Evolutionary conservation across 108 stramenopile species (phyloP).

Genomic region (Fragilaria radians): DNA sequence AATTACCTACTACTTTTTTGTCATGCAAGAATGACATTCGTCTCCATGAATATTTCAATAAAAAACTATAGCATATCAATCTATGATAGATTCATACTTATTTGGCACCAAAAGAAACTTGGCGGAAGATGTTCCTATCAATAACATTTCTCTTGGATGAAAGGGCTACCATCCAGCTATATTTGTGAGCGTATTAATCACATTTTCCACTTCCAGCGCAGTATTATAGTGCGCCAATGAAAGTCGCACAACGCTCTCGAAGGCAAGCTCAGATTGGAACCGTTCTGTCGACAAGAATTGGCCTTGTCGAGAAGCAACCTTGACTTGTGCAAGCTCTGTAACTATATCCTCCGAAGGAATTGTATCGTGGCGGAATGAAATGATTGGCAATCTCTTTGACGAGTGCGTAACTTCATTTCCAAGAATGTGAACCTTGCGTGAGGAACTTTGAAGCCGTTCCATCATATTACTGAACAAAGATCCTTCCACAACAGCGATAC

Average conservation of each 20-base stretch:
- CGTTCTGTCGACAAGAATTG: conserved; percentile 56
- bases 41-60: too few relatives aligned
- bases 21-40: too few relatives aligned
- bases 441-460: conserved; percentile 3
- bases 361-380: conserved; percentile 47
- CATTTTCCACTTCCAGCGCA: conserved; percentile 40
- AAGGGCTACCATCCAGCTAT: conserved; percentile 60
- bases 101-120: too few relatives aligned
- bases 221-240: conserved; percentile 81
- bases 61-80: too few relatives aligned
- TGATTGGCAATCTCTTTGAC: conserved; percentile 39
- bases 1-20: too few relatives aligned
- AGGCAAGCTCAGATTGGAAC: conserved; percentile 25
- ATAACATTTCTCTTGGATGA: neutral
- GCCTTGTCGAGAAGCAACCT: conserved; percentile 50
- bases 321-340: conserved; percentile 29
- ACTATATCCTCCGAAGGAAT: conserved; percentile 43
- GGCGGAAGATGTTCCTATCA: too few relatives aligned
- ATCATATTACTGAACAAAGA: conserved; percentile 12
- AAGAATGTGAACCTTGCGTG: conserved; percentile 4
- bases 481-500: conserved; percentile 15
- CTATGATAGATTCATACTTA: too few relatives aligned
- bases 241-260: conserved; percentile 49
- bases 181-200: conserved; percentile 35
- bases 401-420: neutral